A percentile compares a stretch with the other conserved stretches of the same genome.
Evolutionary conservation across 163 green algal genomes (phyloP).

Genomic region (Volvox carteri): DNA sequence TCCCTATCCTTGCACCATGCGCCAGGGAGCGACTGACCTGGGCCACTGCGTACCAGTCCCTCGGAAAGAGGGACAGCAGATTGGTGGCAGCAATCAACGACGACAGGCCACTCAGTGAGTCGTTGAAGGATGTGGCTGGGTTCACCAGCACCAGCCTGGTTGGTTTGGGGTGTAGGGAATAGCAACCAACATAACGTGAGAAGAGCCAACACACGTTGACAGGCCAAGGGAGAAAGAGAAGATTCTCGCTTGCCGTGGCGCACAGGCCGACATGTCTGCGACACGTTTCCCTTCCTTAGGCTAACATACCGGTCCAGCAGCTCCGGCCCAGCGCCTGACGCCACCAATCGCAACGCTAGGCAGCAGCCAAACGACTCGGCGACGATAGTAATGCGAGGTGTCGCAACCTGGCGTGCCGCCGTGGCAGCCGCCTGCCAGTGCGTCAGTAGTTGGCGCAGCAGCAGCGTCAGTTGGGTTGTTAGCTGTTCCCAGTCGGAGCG

Average conservation of each 20-base stretch:
- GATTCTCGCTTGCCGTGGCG: too few relatives aligned
- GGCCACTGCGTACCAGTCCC: conserved; percentile 71
- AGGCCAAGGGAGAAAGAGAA: too few relatives aligned
- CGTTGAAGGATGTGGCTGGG: conserved; percentile 77
- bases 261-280: too few relatives aligned
- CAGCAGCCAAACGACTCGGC: conserved; percentile 81
- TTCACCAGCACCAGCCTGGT: conserved; percentile 72
- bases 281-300: too few relatives aligned
- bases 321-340: conserved; percentile 40
- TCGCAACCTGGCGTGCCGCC: background rate
- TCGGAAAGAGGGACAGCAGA: conserved; percentile 79
- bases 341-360: conserved; percentile 69
- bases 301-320: conserved; percentile 48
- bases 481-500: conserved; percentile 70
- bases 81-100: conserved; percentile 73
- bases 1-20: too few relatives aligned
- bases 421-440: background rate
- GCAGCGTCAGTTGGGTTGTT: conserved; percentile 50
- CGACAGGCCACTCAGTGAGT: conserved; percentile 68
- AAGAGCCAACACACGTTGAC: too few relatives aligned
- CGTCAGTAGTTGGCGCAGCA: conserved; percentile 47
- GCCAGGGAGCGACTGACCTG: too few relatives aligned
- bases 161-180: too few relatives aligned
- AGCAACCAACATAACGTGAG: too few relatives aligned
- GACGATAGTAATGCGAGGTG: conserved; percentile 62